Evolutionary conservation across 2,329 filamentous ascomycete species (phyloP).

Genomic region (Aureobasidium lini): DNA sequence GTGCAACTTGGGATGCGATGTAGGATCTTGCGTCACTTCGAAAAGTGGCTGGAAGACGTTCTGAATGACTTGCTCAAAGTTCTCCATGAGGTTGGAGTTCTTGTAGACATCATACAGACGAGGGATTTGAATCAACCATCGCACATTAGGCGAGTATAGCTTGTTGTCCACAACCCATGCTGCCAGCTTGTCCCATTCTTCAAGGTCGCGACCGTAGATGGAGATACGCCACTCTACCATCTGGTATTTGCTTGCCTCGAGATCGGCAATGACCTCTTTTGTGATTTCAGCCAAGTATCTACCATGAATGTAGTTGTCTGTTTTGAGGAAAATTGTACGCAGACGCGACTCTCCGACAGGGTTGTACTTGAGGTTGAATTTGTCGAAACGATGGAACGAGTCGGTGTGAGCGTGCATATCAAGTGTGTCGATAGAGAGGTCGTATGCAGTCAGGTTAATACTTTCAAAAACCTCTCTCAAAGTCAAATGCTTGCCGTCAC

Average conservation of each 20-base stretch:
- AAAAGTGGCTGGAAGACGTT: constrained; percentile 94
- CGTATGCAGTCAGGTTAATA: constrained; percentile 94
- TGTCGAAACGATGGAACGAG: constrained; percentile 97
- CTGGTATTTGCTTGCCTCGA: constrained; percentile 98
- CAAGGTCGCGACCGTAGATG: constrained; percentile 83
- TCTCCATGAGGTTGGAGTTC: constrained; percentile 74
- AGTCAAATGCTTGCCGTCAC: constrained; percentile 88
- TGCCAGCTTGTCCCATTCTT: constrained; percentile 97
- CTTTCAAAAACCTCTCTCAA: constrained; percentile 91
- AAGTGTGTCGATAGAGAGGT: constrained; percentile 93
- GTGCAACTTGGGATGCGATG: constrained; percentile 84
- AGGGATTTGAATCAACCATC: constrained; percentile 93
- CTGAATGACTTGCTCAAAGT: constrained; percentile 80
- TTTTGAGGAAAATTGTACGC: constrained; percentile 97
- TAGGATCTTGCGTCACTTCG: constrained; percentile 82
- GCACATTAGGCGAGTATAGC: constrained; percentile 92
- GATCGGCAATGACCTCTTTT: constrained; percentile 92
- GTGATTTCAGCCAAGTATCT: constrained; percentile 96
- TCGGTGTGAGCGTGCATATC: constrained; percentile 99
- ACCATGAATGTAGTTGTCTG: constrained; percentile 94
- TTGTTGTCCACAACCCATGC: constrained; percentile 98
- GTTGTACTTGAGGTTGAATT: constrained; percentile 99
- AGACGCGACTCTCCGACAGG: constrained; percentile 91
- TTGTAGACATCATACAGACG: constrained; percentile 96
- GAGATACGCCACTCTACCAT: constrained; percentile 99